These are phyloP conservation scores for Theileria parva DNA, from an alignment of 169 alveolate genomes.

Conservation along the genomic window DNA sequence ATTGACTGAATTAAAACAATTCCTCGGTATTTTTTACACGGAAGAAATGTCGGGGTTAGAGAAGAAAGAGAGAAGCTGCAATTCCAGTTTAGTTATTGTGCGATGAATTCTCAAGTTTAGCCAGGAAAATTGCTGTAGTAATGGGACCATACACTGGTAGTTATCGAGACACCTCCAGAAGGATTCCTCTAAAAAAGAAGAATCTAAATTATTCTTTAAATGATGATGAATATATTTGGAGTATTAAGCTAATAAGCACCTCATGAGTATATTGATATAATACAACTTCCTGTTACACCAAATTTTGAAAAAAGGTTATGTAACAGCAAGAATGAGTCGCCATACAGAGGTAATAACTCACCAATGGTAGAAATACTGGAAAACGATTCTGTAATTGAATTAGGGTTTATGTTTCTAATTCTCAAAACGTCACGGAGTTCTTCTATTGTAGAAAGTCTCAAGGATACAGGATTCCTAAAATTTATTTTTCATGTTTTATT, in stretches of 20 bases:
- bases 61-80: neutral
- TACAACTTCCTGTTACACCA: constrained; percentile 52
- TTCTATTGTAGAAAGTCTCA: constrained; percentile 57
- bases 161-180: constrained; percentile 65
- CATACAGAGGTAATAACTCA: constrained; percentile 60
- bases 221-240: neutral
- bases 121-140: constrained; percentile 71
- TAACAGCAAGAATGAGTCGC: constrained; percentile 31
- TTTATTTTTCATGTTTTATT: neutral
- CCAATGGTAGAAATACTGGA: constrained; percentile 44
- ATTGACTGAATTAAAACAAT: neutral
- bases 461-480: constrained; percentile 57
- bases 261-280: constrained; percentile 33
- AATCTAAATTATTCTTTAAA: constrained; percentile 26
- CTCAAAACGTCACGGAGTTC: constrained; percentile 59
- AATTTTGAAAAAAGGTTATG: constrained; percentile 24
- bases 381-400: constrained; percentile 41
- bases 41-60: neutral
- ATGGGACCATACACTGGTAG: constrained; percentile 72
- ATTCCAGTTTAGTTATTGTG: constrained; percentile 18
- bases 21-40: neutral
- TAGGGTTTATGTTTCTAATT: constrained; percentile 32
- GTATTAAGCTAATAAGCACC: constrained; percentile 12
- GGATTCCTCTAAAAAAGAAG: constrained; percentile 54
- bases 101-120: constrained; percentile 69